Conservation (phyloP, 768 basidiomycete genomes). For the Hygrocybe punicea region DNA sequence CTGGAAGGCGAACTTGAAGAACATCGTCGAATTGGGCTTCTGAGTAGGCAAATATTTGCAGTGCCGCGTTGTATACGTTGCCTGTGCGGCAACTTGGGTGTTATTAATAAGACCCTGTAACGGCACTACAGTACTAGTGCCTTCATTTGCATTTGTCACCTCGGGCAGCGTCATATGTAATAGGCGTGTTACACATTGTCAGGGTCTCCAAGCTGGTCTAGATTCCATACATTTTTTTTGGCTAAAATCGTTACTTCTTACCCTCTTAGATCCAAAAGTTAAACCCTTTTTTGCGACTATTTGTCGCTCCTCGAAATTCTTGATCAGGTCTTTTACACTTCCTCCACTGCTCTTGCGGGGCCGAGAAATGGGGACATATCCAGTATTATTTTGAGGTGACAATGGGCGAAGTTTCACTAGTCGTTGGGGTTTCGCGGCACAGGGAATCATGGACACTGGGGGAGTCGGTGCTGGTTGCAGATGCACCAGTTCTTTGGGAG, state of each 20-base stretch:
- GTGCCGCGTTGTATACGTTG: too few relatives aligned
- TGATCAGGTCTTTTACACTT: constrained; percentile 72
- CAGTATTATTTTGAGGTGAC: constrained; percentile 28
- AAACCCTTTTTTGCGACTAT: constrained; percentile 27
- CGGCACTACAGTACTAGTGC: too few relatives aligned
- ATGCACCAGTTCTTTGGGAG: constrained; percentile 64
- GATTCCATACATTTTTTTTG: constrained; percentile 17
- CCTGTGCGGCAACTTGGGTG: too few relatives aligned
- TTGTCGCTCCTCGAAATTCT: constrained; percentile 49
- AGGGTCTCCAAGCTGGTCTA: constrained; percentile 10
- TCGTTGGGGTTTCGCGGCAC: constrained; percentile 39
- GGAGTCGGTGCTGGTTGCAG: constrained; percentile 53
- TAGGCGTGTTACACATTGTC: too few relatives aligned
- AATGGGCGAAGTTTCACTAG: constrained; percentile 55
- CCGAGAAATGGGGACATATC: constrained; percentile 22
- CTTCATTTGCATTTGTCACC: too few relatives aligned
- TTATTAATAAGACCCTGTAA: too few relatives aligned
- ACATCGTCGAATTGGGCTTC: too few relatives aligned
- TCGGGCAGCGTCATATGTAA: too few relatives aligned
- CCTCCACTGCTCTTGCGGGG: constrained; percentile 61
- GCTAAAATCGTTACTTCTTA: constrained; percentile 33
- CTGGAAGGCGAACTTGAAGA: too few relatives aligned
- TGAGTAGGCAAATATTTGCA: too few relatives aligned
- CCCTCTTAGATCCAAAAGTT: constrained; percentile 28
- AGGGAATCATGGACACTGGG: constrained; percentile 43